These are phyloP conservation scores for Acanthamoeba royreba DNA, from an alignment of 208 protist species.

Conservation along the genomic window DNA sequence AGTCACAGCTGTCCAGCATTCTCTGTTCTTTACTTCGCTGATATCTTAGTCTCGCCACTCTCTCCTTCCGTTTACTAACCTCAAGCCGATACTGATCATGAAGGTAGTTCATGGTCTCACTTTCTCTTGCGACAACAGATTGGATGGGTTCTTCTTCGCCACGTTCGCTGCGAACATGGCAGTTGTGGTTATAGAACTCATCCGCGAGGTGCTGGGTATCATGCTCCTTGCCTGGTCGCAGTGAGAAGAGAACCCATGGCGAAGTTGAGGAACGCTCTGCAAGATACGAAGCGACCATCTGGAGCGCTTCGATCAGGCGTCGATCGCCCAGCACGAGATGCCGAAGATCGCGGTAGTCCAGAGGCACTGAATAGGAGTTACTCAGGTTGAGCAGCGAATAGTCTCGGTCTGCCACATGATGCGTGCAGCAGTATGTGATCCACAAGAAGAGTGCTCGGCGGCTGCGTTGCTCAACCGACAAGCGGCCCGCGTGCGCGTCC, in stretches of 20 bases:
- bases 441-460: background rate
- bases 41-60: background rate
- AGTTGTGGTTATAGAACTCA: background rate
- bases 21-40: background rate
- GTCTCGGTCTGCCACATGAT: background rate
- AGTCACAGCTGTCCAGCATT: background rate
- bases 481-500: background rate
- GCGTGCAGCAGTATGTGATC: background rate
- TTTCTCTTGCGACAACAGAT: background rate
- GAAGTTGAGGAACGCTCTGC: background rate
- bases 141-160: background rate
- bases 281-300: background rate
- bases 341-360: background rate
- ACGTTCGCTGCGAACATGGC: background rate
- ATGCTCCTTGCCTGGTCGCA: background rate
- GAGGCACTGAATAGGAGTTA: background rate
- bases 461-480: background rate
- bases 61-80: background rate
- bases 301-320: background rate
- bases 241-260: background rate
- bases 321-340: background rate
- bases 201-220: background rate
- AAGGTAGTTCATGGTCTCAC: background rate
- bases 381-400: background rate
- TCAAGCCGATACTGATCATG: background rate